Conservation (phyloP, 2,329 filamentous ascomycete genomes). For the Plectosphaerella cucumerina region DNA sequence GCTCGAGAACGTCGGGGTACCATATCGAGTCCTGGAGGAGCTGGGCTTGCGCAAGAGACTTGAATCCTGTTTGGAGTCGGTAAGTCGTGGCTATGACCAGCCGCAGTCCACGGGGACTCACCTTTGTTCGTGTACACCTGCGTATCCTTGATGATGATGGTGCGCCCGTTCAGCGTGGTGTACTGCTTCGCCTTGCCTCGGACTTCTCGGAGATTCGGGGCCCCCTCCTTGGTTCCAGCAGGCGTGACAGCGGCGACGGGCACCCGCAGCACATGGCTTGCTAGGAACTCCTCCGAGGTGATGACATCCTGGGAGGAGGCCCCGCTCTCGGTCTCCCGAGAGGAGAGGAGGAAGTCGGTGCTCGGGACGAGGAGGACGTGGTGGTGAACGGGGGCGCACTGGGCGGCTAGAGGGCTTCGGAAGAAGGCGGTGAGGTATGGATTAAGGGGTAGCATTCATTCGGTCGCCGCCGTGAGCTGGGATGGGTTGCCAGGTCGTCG, state of each 20-base stretch:
- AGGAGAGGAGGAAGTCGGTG: conserved; percentile 85
- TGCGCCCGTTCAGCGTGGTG: conserved; percentile 86
- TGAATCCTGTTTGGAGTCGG: conserved; percentile 68
- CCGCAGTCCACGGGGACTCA: conserved; percentile 27
- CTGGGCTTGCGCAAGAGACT: conserved; percentile 83
- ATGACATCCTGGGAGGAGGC: conserved; percentile 74
- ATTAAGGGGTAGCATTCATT: conserved; percentile 90
- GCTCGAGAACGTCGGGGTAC: conserved; percentile 84
- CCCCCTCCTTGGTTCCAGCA: conserved; percentile 51
- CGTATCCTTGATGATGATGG: conserved; percentile 89
- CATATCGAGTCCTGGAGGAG: conserved; percentile 79
- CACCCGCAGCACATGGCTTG: conserved; percentile 91
- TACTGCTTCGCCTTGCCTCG: conserved; percentile 93
- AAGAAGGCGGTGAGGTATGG: conserved; percentile 98
- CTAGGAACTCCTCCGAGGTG: conserved; percentile 88
- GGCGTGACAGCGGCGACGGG: conserved; percentile 47
- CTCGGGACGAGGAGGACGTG: conserved; percentile 92
- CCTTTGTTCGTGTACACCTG: conserved; percentile 96
- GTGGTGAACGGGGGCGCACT: conserved; percentile 88
- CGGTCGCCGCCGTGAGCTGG: conserved; percentile 9
- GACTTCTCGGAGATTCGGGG: conserved; percentile 72
- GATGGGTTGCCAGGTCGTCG: background rate
- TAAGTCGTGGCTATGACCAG: conserved; percentile 1
- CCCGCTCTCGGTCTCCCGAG: conserved; percentile 82
- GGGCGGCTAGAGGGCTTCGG: conserved; percentile 84